Evolutionary conservation across 106 monocot species (phyloP).

Genomic region (Dendrobium officinale): DNA sequence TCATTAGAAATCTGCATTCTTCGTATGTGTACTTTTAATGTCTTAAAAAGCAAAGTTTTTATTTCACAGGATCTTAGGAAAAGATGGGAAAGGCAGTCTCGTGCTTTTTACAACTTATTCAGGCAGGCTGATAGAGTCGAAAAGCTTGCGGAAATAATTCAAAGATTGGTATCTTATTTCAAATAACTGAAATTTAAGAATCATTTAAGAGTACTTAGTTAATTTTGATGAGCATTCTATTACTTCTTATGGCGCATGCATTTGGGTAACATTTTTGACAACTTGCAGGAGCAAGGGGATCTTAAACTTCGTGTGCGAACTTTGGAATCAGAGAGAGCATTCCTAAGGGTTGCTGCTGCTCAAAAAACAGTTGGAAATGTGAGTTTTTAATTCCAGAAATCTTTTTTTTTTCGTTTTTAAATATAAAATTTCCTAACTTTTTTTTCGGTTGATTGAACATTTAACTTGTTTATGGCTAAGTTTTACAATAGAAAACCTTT

Average conservation of each 20-base stretch:
- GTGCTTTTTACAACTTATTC: slow-evolving; percentile 84
- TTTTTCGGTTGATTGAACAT: background rate
- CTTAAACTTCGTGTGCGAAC: slow-evolving; percentile 90
- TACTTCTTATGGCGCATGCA: background rate
- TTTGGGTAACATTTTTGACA: background rate
- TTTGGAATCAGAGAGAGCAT: slow-evolving; percentile 92
- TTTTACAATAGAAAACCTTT: background rate
- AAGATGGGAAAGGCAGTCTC: slow-evolving; percentile 88
- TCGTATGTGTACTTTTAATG: background rate
- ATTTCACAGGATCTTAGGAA: slow-evolving; percentile 71
- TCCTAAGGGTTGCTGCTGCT: slow-evolving; percentile 79
- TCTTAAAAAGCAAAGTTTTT: background rate
- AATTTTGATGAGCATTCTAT: background rate
- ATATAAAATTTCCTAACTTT: background rate
- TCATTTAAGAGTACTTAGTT: background rate
- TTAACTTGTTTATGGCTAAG: background rate
- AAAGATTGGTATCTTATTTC: slow-evolving; percentile 70
- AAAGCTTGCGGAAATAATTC: slow-evolving; percentile 77
- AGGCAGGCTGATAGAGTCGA: slow-evolving; percentile 96
- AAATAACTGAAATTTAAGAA: background rate
- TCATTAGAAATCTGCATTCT: slow-evolving; percentile 3
- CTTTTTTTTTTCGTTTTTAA: background rate
- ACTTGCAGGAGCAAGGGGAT: slow-evolving; percentile 92
- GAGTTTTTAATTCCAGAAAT: slow-evolving; percentile 21
- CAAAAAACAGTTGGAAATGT: slow-evolving; percentile 90